These are phyloP conservation scores for Prosopis cineraria DNA, from an alignment of 306 rosid species.

Conservation along the genomic window DNA sequence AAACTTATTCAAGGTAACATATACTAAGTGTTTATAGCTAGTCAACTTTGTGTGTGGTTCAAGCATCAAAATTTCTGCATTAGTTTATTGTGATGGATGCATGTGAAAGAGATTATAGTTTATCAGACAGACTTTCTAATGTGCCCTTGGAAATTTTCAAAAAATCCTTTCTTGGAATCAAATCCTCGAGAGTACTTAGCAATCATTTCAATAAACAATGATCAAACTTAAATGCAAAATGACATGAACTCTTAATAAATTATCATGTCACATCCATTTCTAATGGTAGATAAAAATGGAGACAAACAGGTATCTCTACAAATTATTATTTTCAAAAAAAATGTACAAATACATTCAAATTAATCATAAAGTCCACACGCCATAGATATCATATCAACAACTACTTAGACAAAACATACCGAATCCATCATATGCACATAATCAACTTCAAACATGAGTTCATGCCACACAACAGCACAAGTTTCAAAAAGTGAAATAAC, in stretches of 20 bases:
- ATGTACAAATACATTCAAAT: neutral
- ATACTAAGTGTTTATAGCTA: neutral
- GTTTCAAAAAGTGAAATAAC: neutral
- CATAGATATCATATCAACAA: neutral
- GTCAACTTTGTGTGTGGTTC: constrained; percentile 11
- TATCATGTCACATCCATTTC: neutral
- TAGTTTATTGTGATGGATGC: neutral
- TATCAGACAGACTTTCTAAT: neutral
- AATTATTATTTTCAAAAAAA: neutral
- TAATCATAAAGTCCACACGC: neutral
- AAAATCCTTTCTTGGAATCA: neutral
- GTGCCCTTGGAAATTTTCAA: neutral
- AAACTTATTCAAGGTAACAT: neutral
- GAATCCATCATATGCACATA: constrained; percentile 5
- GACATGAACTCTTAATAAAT: constrained; percentile 12
- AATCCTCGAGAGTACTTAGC: neutral
- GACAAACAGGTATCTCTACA: neutral
- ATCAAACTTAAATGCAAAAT: neutral
- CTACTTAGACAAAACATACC: neutral
- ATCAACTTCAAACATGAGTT: constrained; percentile 13
- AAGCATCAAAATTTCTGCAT: constrained; percentile 20
- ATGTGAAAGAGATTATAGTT: neutral
- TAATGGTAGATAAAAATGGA: neutral
- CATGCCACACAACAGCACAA: neutral
- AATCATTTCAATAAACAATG: neutral